phyloP scores from a whole-genome alignment of 768 basidiomycete species.

The Clitopilus passeckerianus region DNA sequence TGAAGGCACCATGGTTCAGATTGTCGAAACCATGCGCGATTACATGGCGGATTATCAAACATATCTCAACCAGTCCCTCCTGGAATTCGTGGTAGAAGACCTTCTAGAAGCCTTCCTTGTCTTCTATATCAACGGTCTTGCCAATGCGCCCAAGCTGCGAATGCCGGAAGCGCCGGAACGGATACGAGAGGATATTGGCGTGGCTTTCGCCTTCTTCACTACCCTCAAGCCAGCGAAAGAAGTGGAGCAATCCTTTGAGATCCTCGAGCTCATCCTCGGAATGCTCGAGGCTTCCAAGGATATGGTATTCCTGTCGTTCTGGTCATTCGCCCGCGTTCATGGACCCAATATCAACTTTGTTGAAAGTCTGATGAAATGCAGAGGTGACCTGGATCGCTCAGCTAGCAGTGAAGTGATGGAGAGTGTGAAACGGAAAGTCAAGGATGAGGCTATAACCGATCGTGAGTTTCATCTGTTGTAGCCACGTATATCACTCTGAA shows the following conservation, averaged over 20 bases:
- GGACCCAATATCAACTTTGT: slow-evolving; percentile 92
- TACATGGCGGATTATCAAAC: slow-evolving; percentile 95
- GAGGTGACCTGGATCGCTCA: slow-evolving; percentile 89
- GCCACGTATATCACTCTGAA: background rate
- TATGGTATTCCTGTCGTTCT: slow-evolving; percentile 89
- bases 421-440: slow-evolving; percentile 86
- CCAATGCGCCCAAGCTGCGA: slow-evolving; percentile 76
- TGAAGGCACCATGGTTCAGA: slow-evolving; percentile 80
- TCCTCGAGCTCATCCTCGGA: slow-evolving; percentile 77
- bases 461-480: slow-evolving; percentile 45
- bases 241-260: slow-evolving; percentile 78
- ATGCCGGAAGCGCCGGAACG: slow-evolving; percentile 83
- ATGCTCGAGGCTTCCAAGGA: slow-evolving; percentile 85
- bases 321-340: slow-evolving; percentile 89
- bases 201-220: slow-evolving; percentile 77
- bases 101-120: slow-evolving; percentile 88
- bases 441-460: slow-evolving; percentile 79
- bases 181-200: slow-evolving; percentile 76
- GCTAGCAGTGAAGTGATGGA: slow-evolving; percentile 91
- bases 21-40: slow-evolving; percentile 93
- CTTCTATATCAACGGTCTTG: slow-evolving; percentile 83
- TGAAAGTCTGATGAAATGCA: slow-evolving; percentile 82
- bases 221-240: slow-evolving; percentile 74
- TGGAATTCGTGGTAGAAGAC: slow-evolving; percentile 91
- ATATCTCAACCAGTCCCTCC: slow-evolving; percentile 85